Evolutionary conservation across 495 filamentous ascomycete genomes (phyloP).

Genomic region (Penicillium malachiteum): DNA sequence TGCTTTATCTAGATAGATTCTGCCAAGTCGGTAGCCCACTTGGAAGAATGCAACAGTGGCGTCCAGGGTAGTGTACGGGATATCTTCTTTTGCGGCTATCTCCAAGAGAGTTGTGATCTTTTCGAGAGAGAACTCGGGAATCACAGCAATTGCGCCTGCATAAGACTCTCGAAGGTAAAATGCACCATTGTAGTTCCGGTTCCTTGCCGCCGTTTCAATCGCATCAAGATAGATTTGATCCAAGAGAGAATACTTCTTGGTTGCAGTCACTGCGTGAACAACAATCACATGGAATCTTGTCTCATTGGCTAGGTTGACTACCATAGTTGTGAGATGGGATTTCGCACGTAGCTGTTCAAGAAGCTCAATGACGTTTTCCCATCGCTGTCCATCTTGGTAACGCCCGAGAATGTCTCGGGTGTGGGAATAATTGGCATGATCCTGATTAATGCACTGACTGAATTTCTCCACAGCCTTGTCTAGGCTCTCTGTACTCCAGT

Average conservation of each 20-base stretch:
- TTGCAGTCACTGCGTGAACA: neutral
- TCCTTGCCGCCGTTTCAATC: neutral
- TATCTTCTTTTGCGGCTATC: neutral
- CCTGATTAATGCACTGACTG: neutral
- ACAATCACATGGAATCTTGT: neutral
- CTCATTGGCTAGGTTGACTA: neutral
- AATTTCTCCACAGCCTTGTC: neutral
- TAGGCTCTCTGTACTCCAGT: neutral
- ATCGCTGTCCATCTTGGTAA: neutral
- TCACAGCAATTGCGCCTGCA: neutral
- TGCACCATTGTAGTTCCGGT: neutral
- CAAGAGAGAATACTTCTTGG: neutral
- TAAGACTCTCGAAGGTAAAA: neutral
- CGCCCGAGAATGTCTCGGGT: neutral
- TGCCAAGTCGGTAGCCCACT: neutral
- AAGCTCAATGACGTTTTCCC: neutral
- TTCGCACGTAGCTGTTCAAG: neutral
- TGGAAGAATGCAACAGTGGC: neutral
- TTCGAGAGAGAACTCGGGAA: neutral
- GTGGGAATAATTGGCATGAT: neutral
- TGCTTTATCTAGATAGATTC: slow-evolving; percentile 1
- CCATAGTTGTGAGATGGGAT: neutral
- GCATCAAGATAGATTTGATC: neutral
- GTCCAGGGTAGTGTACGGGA: neutral
- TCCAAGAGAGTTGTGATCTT: neutral